These are phyloP conservation scores for Vanderwaltozyma polyspora DNA, from an alignment of 805 yeast species.

Conservation along the genomic window DNA sequence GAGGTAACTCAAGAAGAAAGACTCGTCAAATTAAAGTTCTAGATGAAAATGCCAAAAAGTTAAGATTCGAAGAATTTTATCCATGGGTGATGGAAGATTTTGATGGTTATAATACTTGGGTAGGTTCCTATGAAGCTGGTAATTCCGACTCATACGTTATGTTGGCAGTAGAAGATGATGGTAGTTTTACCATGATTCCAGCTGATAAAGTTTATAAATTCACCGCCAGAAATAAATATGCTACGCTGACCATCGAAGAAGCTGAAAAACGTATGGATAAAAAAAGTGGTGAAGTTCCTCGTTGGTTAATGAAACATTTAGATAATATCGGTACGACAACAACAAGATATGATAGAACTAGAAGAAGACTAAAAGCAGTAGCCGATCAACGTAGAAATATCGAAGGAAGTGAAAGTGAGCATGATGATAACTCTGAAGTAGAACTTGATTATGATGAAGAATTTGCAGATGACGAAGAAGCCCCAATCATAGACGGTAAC, in stretches of 20 bases:
- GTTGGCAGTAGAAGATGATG: slow-evolving; percentile 73
- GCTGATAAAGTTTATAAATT: slow-evolving; percentile 89
- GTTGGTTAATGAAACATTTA: slow-evolving; percentile 94
- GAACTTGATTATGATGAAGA: slow-evolving; percentile 93
- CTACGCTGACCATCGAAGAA: slow-evolving; percentile 88
- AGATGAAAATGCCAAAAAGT: slow-evolving; percentile 70
- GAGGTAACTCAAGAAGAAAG: slow-evolving; percentile 52
- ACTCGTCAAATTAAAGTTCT: slow-evolving; percentile 74
- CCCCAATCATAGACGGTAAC: slow-evolving; percentile 91
- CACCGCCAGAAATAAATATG: slow-evolving; percentile 86
- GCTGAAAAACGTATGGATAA: slow-evolving; percentile 92
- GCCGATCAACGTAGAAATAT: slow-evolving; percentile 30
- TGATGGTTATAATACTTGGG: slow-evolving; percentile 89
- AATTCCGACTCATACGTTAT: slow-evolving; percentile 75
- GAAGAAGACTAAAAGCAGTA: slow-evolving; percentile 38
- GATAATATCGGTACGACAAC: slow-evolving; percentile 45
- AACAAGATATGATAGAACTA: slow-evolving; percentile 40
- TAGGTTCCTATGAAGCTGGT: slow-evolving; percentile 89
- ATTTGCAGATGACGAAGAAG: slow-evolving; percentile 97
- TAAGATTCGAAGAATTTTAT: slow-evolving; percentile 89
- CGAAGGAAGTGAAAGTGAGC: slow-evolving; percentile 27
- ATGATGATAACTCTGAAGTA: slow-evolving; percentile 70
- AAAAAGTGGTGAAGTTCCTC: slow-evolving; percentile 56
- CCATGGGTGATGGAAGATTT: slow-evolving; percentile 99
- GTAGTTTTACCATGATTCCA: slow-evolving; percentile 81